Base-by-base conservation (phyloP, 2,329 filamentous ascomycete genomes). In the Zasmidium citrigriseum region DNA sequence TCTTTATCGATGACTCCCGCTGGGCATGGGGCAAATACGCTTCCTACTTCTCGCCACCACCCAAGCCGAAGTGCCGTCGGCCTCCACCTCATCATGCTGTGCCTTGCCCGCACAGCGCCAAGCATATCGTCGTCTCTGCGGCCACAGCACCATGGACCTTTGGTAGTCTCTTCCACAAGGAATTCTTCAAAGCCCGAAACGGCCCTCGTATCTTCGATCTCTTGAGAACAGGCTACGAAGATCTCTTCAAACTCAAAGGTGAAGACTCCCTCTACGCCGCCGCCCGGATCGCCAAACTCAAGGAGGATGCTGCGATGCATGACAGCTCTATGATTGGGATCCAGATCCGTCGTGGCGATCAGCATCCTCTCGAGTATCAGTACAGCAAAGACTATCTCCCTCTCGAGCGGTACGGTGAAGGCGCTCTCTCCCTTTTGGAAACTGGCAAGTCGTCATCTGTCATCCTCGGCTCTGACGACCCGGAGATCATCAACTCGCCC, bases 1-100 rank as follows among this genome's bases (percentile, higher is more conserved):
- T 96, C 74, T 96, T 96, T 76, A 80, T 96, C 62, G 90, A 96
- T 67, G 91, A 96, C 74, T 86, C 88, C 5, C 82, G 88, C 64
- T 96, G 92, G 83, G 87, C 89, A 1, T 95, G 95, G 67, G 91
- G 91, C 10, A 80, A 82, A 52, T 96, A 90, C 69, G 82, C 82
- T 0, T 82, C 85, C 52, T 91, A 90, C 67, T 96, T 96, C 74
- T 77, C 83, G 47, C 76, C 84, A 2, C 88, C 88, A 1, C 87
- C 89, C 0, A 65, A 80, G 1, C 86, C 88, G 1, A 74, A 78
- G 22, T 96, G 91, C 72, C 81, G 83, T 7, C 85, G 88, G 18
- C 90, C 91, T 12, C 87, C 89, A n/a, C 78, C 83, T 23, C 85
- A 89, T 55, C 85, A 92, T 66, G 89, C 91, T 72, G 77, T 95